Conservation (phyloP, 2,329 filamentous ascomycete genomes). For the Pseudocercospora musae region DNA sequence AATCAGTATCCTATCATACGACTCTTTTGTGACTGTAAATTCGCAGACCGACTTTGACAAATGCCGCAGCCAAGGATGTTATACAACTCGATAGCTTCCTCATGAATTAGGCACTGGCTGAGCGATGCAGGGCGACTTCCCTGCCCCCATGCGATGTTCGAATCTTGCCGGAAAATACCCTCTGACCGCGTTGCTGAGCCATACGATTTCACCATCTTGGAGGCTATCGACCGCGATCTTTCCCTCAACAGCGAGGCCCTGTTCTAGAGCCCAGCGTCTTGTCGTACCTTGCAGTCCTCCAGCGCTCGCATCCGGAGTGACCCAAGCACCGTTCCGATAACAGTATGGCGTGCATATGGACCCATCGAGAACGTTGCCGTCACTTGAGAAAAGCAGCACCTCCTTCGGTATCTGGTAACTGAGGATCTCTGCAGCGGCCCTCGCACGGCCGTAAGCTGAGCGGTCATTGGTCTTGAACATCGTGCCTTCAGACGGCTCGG, state of each 20-base stretch:
- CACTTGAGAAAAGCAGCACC: conserved; percentile 68
- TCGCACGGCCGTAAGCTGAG: conserved; percentile 67
- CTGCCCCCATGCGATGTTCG: not conserved
- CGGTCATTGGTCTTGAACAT: conserved; percentile 82
- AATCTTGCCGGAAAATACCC: conserved; percentile 57
- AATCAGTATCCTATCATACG: not conserved
- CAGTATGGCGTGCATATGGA: conserved; percentile 82
- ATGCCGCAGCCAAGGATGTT: not conserved
- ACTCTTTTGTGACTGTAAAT: not conserved
- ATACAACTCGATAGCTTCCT: not conserved
- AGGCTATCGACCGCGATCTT: conserved; percentile 59
- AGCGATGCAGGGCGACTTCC: not conserved
- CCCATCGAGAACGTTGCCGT: conserved; percentile 72
- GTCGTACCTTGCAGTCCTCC: conserved; percentile 83
- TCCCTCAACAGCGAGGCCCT: conserved; percentile 64
- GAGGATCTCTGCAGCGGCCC: conserved; percentile 57
- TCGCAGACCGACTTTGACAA: not conserved
- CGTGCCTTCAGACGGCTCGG: conserved; percentile 62
- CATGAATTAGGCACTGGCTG: not conserved
- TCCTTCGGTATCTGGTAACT: conserved; percentile 53
- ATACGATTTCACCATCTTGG: conserved; percentile 71
- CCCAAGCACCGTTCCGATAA: conserved; percentile 68
- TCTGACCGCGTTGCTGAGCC: conserved; percentile 83
- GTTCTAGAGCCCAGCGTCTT: conserved; percentile 75
- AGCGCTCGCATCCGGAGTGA: conserved; percentile 66